Evolutionary conservation across 441 rosid species (phyloP).

Genomic region (Raphanus hybrid): DNA sequence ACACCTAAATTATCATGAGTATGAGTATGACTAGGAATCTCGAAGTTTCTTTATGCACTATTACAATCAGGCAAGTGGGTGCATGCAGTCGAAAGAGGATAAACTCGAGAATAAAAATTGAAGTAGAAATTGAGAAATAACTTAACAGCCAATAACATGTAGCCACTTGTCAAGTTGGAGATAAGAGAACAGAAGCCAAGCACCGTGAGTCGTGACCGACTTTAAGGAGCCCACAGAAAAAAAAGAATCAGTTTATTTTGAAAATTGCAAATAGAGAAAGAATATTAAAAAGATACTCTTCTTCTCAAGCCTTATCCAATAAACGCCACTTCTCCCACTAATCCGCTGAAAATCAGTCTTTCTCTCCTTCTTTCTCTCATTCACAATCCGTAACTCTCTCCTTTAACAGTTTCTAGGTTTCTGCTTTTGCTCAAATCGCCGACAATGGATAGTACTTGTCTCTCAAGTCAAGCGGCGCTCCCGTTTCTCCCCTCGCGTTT

Average conservation of each 20-base stretch:
- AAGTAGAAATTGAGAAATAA: neutral
- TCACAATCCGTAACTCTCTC: neutral
- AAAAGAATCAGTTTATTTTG: slow-evolving; percentile 16
- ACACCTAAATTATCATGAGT: slow-evolving; percentile 13
- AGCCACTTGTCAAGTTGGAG: slow-evolving; percentile 25
- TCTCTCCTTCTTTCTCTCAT: neutral
- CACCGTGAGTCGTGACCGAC: slow-evolving; percentile 1
- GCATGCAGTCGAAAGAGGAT: neutral
- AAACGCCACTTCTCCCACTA: slow-evolving; percentile 29
- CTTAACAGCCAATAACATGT: neutral
- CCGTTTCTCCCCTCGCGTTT: slow-evolving; percentile 44
- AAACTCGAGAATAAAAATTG: neutral
- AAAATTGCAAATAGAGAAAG: neutral
- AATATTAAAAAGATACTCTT: slow-evolving; percentile 37
- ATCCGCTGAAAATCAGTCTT: slow-evolving; percentile 26
- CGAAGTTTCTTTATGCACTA: neutral
- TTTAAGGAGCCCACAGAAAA: slow-evolving; percentile 27
- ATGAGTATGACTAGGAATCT: slow-evolving; percentile 7
- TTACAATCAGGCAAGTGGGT: neutral
- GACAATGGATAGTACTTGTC: slow-evolving; percentile 57
- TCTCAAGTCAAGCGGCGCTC: slow-evolving; percentile 44
- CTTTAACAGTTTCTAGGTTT: neutral
- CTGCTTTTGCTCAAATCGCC: neutral
- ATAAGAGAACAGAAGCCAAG: slow-evolving; percentile 3
- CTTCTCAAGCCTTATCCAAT: slow-evolving; percentile 36